Evolutionary conservation across 2,329 filamentous ascomycete species (phyloP).

Genomic region (Microcyclospora tardicrescens): DNA sequence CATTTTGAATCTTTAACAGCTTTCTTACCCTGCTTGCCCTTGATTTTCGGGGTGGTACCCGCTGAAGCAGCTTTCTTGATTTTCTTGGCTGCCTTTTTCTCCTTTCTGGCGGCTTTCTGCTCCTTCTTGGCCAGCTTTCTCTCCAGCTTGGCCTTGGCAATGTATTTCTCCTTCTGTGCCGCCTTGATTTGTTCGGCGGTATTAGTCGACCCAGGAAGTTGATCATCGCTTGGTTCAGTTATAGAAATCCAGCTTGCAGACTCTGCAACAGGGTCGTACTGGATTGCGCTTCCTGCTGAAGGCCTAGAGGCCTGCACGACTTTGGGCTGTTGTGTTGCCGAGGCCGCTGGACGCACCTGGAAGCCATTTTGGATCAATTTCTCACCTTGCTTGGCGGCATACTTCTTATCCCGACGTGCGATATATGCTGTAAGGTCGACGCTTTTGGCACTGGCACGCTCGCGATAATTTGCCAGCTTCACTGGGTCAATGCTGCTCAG

Average conservation of each 20-base stretch:
- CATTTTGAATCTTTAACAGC: background rate
- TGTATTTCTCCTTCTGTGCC: background rate
- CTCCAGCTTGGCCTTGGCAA: background rate
- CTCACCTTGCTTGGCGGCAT: conserved; percentile 8
- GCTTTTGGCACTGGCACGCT: conserved; percentile 25
- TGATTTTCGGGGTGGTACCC: background rate
- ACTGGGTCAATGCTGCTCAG: conserved; percentile 11
- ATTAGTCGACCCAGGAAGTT: background rate
- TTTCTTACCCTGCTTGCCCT: background rate
- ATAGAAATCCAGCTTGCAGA: no score
- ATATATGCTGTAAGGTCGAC: conserved; percentile 25
- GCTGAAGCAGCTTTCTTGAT: background rate
- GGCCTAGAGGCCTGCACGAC: no score
- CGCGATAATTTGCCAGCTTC: conserved; percentile 21
- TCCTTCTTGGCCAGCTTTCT: background rate
- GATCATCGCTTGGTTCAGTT: no score
- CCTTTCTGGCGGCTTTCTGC: background rate
- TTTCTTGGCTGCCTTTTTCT: background rate
- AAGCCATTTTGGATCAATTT: conserved; percentile 2
- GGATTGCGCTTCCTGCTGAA: no score
- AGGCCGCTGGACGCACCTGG: no score
- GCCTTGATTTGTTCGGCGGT: background rate
- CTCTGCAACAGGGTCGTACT: no score
- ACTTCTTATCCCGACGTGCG: conserved; percentile 11
- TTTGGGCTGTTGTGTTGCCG: no score